phyloP scores from a whole-genome alignment of 2,329 filamentous ascomycete genomes.

The Byssoonygena ceratinophila region DNA sequence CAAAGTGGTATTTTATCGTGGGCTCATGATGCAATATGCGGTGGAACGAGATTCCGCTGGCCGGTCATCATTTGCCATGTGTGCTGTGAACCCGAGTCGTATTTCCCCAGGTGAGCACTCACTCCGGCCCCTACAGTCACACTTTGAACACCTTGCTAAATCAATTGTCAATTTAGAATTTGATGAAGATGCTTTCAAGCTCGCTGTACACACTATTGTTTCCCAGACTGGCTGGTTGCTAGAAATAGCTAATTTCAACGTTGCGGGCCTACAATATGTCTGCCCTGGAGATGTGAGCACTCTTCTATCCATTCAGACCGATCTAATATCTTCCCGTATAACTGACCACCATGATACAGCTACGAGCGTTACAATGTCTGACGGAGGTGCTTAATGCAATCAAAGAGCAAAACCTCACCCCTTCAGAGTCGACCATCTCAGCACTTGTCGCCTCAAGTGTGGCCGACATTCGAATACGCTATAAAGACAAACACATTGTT shows the following conservation, averaged over 20 bases:
- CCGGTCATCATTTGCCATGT: conserved; percentile 98
- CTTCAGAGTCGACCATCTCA: too few relatives aligned
- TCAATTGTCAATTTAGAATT: background rate
- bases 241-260: conserved; percentile 95
- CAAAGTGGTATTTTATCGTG: conserved; percentile 97
- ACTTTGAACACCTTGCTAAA: too few relatives aligned
- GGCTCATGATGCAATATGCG: conserved; percentile 96
- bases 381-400: too few relatives aligned
- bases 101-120: too few relatives aligned
- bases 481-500: too few relatives aligned
- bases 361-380: conserved; percentile 42
- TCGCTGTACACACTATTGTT: conserved; percentile 87
- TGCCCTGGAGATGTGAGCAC: conserved; percentile 50
- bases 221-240: conserved; percentile 90
- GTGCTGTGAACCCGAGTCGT: conserved; percentile 72
- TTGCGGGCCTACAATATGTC: conserved; percentile 60
- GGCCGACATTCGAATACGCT: too few relatives aligned
- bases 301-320: background rate
- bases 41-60: conserved; percentile 90
- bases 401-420: too few relatives aligned
- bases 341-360: conserved; percentile 24
- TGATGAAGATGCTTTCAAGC: conserved; percentile 81
- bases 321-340: conserved; percentile 5
- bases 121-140: too few relatives aligned
- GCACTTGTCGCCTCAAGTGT: too few relatives aligned